Conservation (phyloP, 768 basidiomycete species). For the Rhodotorula graminis region DNA sequence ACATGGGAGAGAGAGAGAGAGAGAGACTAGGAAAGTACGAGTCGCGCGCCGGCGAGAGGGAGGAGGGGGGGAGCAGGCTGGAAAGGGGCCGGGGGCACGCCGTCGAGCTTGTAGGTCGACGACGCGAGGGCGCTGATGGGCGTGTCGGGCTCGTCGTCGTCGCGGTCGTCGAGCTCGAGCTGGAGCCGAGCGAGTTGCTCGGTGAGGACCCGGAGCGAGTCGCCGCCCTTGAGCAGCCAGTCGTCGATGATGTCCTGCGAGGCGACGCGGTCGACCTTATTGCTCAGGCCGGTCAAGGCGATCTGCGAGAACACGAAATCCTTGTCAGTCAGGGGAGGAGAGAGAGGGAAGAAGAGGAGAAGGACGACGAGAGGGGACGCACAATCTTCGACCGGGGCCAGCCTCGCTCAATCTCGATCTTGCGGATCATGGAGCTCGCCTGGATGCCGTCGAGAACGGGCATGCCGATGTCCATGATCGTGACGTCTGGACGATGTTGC, state of each 20-base stretch:
- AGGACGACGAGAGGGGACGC: neutral
- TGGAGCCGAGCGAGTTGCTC: neutral
- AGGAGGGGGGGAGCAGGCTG: too few species aligned
- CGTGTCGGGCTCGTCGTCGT: neutral
- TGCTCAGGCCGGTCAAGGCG: neutral
- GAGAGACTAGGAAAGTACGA: too few species aligned
- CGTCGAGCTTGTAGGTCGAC: too few species aligned
- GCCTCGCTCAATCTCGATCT: neutral
- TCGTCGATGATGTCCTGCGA: neutral
- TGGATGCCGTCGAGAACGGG: neutral
- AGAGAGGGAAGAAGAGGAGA: too few species aligned
- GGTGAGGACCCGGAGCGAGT: neutral
- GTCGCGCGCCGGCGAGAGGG: too few species aligned
- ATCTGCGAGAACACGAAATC: neutral
- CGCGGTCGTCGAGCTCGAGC: neutral
- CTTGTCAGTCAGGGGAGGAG: neutral
- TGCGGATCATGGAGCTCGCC: neutral
- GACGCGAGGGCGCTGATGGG: neutral
- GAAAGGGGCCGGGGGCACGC: too few species aligned
- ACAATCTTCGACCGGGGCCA: neutral
- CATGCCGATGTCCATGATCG: slow-evolving; percentile 12
- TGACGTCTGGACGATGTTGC: neutral
- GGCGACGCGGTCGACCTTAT: neutral
- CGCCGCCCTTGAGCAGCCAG: slow-evolving; percentile 4
- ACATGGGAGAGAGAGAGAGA: too few species aligned